These are phyloP conservation scores for Draba incana DNA, from an alignment of 345 rosid species.

Conservation along the genomic window DNA sequence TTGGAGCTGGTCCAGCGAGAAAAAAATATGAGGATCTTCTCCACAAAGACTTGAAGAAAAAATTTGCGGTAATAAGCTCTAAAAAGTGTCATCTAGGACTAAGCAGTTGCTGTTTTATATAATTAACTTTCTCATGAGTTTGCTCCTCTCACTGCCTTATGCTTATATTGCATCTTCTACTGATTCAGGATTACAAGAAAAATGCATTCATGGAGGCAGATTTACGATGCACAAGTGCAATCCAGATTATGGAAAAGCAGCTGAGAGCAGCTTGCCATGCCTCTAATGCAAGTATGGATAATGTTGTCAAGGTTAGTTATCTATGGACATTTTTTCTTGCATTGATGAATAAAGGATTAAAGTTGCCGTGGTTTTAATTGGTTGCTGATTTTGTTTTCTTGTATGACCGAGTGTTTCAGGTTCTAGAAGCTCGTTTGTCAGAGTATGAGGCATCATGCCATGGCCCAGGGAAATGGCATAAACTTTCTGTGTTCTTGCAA, in stretches of 20 bases:
- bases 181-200: slow-evolving; percentile 78
- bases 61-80: slow-evolving; percentile 67
- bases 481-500: slow-evolving; percentile 77
- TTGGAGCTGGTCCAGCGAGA: slow-evolving; percentile 76
- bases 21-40: slow-evolving; percentile 88
- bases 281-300: slow-evolving; percentile 77
- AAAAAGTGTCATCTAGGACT: neutral
- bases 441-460: slow-evolving; percentile 78
- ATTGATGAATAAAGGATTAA: slow-evolving; percentile 4
- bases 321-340: neutral
- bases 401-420: slow-evolving; percentile 49
- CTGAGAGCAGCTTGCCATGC: slow-evolving; percentile 93
- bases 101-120: slow-evolving; percentile 2
- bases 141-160: slow-evolving; percentile 13
- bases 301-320: slow-evolving; percentile 67
- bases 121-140: neutral
- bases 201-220: slow-evolving; percentile 93
- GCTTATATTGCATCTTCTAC: slow-evolving; percentile 11
- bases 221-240: slow-evolving; percentile 61
- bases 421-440: slow-evolving; percentile 72
- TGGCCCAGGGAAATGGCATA: slow-evolving; percentile 97
- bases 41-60: slow-evolving; percentile 77
- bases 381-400: slow-evolving; percentile 3
- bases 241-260: slow-evolving; percentile 90
- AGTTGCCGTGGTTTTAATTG: neutral